A percentile compares a stretch with the other conserved stretches of the same genome.
These are phyloP conservation scores for Candida vartiovaarae DNA, from an alignment of 805 yeast genomes.

Conservation along the genomic window DNA sequence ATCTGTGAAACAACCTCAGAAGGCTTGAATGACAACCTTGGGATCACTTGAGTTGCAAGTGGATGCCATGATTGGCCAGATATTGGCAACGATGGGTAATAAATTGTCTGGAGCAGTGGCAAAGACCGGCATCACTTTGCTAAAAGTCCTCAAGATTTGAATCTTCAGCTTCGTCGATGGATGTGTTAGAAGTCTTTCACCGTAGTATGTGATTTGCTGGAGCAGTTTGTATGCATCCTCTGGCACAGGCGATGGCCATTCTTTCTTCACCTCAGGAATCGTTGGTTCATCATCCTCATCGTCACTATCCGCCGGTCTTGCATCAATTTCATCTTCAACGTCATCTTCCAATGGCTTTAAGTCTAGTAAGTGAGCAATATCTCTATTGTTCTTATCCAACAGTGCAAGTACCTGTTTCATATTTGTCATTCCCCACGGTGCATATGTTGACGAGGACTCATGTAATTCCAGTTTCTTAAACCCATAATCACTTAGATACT, in stretches of 20 bases:
- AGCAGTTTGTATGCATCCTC: slow-evolving; percentile 49
- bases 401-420: slow-evolving; percentile 37
- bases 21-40: slow-evolving; percentile 24
- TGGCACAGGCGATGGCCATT: slow-evolving; percentile 69
- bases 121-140: slow-evolving; percentile 41
- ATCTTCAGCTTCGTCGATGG: slow-evolving; percentile 49
- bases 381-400: slow-evolving; percentile 30
- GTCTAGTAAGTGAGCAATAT: slow-evolving; percentile 23
- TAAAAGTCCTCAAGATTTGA: slow-evolving; percentile 47
- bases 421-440: slow-evolving; percentile 38
- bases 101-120: slow-evolving; percentile 40
- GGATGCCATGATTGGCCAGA: slow-evolving; percentile 41
- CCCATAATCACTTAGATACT: slow-evolving; percentile 27
- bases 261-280: slow-evolving; percentile 24
- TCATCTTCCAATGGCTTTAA: slow-evolving; percentile 32
- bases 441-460: slow-evolving; percentile 21
- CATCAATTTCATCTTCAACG: slow-evolving; percentile 29
- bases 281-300: slow-evolving; percentile 21
- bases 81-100: slow-evolving; percentile 42
- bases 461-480: slow-evolving; percentile 9
- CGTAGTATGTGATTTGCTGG: slow-evolving; percentile 57
- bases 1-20: slow-evolving; percentile 23
- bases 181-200: slow-evolving; percentile 64
- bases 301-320: slow-evolving; percentile 29
- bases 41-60: slow-evolving; percentile 15